Conservation (phyloP, 2,329 filamentous ascomycete species). For the Colletotrichum chrysophilum region DNA sequence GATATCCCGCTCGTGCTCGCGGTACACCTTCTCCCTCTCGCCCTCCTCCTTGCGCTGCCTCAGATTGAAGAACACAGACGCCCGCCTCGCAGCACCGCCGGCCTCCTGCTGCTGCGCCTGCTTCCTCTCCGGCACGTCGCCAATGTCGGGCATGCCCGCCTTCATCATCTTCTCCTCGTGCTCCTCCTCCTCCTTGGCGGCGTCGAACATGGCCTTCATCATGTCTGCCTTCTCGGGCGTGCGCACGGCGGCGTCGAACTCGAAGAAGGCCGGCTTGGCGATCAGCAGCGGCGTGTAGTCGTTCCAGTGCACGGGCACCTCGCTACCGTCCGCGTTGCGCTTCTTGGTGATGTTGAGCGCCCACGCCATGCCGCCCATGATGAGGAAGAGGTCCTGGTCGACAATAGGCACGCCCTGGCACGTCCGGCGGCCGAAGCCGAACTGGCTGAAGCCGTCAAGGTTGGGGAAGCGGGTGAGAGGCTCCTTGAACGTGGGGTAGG, state of each 20-base stretch:
- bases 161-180: constrained; percentile 30
- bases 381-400: constrained; percentile 45
- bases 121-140: neutral
- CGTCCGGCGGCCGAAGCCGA: constrained; percentile 60
- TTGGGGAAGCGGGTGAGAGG: constrained; percentile 43
- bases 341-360: constrained; percentile 38
- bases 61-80: constrained; percentile 9
- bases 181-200: constrained; percentile 33
- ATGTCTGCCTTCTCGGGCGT: constrained; percentile 24
- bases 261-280: constrained; percentile 45
- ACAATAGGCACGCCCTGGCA: constrained; percentile 48
- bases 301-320: constrained; percentile 47
- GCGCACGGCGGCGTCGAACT: constrained; percentile 40
- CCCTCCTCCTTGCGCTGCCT: constrained; percentile 14
- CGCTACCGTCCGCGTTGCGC: constrained; percentile 25
- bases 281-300: constrained; percentile 48
- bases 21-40: constrained; percentile 14
- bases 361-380: constrained; percentile 44
- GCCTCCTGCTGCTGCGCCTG: neutral
- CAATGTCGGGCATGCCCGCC: constrained; percentile 18
- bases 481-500: constrained; percentile 44
- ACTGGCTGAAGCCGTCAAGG: constrained; percentile 47
- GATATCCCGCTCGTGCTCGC: constrained; percentile 17
- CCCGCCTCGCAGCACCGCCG: neutral
- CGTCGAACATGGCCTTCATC: constrained; percentile 40